A percentile compares a stretch with the other conserved stretches of the same genome.
Evolutionary conservation across 805 yeast genomes (phyloP).

Genomic region (Hanseniaspora singularis): DNA sequence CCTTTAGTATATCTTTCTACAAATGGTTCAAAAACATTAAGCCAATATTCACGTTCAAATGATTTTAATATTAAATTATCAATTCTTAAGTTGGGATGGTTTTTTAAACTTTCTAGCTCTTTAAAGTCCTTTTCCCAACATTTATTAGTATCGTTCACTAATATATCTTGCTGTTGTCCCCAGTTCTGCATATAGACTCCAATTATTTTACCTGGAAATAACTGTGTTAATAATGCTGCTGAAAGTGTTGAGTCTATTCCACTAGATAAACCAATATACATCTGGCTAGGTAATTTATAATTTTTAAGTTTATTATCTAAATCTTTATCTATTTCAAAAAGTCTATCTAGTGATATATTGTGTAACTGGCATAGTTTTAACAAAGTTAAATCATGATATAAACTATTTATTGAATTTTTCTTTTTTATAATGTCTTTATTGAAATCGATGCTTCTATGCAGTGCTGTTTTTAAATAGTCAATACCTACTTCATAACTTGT

Average conservation of each 20-base stretch:
- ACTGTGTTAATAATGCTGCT: constrained; percentile 49
- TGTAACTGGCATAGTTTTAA: constrained; percentile 6
- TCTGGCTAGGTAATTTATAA: constrained; percentile 34
- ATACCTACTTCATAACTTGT: not conserved
- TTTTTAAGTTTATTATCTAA: constrained; percentile 31
- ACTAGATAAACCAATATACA: constrained; percentile 74
- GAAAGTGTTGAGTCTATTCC: constrained; percentile 93
- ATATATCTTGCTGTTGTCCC: constrained; percentile 26
- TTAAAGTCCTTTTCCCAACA: constrained; percentile 86
- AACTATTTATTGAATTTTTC: not conserved
- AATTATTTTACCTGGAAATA: constrained; percentile 37
- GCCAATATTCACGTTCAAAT: constrained; percentile 85
- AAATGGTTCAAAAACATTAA: constrained; percentile 87
- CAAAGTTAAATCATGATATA: constrained; percentile 2
- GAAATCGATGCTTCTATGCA: not conserved
- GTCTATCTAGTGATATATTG: constrained; percentile 17
- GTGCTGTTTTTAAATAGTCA: not conserved
- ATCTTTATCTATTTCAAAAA: constrained; percentile 31
- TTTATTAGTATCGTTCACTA: constrained; percentile 16
- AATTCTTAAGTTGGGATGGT: constrained; percentile 51
- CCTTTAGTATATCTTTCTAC: constrained; percentile 58
- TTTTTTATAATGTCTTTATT: not conserved
- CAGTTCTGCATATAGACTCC: constrained; percentile 95
- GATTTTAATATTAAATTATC: constrained; percentile 43
- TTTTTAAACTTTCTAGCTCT: constrained; percentile 58